A percentile compares a stretch with the other conserved stretches of the same genome.
Conservation (phyloP, 805 yeast species). For the Cyberlindnera euphorbiiphila region DNA sequence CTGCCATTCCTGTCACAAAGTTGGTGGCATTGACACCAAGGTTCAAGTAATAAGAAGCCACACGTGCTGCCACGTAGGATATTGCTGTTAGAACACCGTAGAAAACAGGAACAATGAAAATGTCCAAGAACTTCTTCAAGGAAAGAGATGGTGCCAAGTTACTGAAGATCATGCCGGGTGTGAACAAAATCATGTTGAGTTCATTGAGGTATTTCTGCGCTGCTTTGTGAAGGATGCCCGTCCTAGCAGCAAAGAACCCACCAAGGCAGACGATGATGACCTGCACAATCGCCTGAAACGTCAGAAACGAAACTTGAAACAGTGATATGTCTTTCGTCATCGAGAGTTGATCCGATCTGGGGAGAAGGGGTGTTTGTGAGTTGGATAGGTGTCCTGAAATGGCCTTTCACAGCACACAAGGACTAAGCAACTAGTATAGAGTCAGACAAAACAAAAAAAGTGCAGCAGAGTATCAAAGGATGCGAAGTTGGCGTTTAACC, state of each 20-base stretch:
- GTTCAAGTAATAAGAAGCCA: constrained; percentile 47
- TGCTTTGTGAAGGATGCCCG: constrained; percentile 61
- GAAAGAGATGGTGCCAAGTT: constrained; percentile 70
- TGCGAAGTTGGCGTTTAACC: too few species aligned
- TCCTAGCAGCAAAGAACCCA: constrained; percentile 80
- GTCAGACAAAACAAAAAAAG: too few species aligned
- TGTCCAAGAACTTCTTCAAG: constrained; percentile 71
- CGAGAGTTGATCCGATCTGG: too few species aligned
- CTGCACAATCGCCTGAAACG: constrained; percentile 88
- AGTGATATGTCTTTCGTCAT: constrained; percentile 13
- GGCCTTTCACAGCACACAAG: too few species aligned
- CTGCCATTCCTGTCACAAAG: constrained; percentile 95
- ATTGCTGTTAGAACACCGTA: constrained; percentile 80
- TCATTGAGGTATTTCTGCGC: constrained; percentile 77
- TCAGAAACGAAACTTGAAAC: constrained; percentile 46
- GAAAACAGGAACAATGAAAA: constrained; percentile 79
- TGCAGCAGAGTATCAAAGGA: too few species aligned
- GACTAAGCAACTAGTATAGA: too few species aligned
- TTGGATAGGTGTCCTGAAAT: too few species aligned
- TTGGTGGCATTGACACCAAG: constrained; percentile 76
- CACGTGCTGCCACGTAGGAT: constrained; percentile 58
- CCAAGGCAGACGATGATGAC: constrained; percentile 82
- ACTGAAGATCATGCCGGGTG: constrained; percentile 91
- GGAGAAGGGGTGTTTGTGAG: too few species aligned
- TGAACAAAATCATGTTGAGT: constrained; percentile 86